Conservation (phyloP, 768 basidiomycete species). For the Lactifluus rugatus region DNA sequence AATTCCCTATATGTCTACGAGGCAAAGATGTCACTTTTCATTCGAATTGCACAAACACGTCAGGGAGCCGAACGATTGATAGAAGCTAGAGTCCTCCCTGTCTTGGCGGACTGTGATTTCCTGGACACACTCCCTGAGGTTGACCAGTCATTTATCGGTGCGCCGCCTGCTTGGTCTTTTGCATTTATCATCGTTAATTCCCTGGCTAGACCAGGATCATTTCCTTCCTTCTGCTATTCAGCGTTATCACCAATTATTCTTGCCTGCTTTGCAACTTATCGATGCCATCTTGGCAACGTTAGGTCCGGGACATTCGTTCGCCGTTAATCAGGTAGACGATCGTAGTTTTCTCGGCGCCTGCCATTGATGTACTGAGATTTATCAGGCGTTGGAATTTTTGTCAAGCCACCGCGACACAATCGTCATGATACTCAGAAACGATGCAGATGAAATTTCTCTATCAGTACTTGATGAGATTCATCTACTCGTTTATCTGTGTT, state of each 20-base stretch:
- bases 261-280: constrained; percentile 78
- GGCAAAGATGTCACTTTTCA: constrained; percentile 84
- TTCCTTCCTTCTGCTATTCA: constrained; percentile 82
- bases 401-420: constrained; percentile 77
- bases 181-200: constrained; percentile 7
- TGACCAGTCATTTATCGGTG: constrained; percentile 76
- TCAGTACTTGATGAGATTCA: constrained; percentile 71
- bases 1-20: constrained; percentile 93
- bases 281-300: constrained; percentile 70
- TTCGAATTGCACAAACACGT: constrained; percentile 73
- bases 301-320: constrained; percentile 56
- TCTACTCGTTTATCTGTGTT: constrained; percentile 64
- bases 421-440: constrained; percentile 71
- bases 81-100: constrained; percentile 63
- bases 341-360: neutral
- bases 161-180: constrained; percentile 14
- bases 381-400: constrained; percentile 70
- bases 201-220: constrained; percentile 57
- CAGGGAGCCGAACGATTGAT: constrained; percentile 78
- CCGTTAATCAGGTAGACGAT: constrained; percentile 51
- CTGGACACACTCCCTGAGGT: constrained; percentile 77
- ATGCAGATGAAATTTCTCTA: constrained; percentile 49
- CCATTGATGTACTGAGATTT: neutral
- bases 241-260: constrained; percentile 84
- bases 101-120: constrained; percentile 78